These are phyloP conservation scores for Volvox africanus DNA, from an alignment of 139 green algal genomes.

Conservation along the genomic window DNA sequence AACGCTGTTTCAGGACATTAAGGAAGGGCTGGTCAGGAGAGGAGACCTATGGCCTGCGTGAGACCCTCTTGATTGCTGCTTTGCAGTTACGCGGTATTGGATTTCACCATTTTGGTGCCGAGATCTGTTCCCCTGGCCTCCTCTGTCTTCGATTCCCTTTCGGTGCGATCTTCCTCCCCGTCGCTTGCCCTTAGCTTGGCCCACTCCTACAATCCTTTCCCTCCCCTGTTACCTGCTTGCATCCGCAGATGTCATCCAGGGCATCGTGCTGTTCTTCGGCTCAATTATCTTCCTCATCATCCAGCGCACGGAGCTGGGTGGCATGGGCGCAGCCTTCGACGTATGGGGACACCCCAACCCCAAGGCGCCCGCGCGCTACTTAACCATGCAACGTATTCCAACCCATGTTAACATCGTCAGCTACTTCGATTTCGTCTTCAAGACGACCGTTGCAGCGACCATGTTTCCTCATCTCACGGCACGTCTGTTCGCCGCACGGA, in stretches of 20 bases:
- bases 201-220: no score
- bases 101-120: no score
- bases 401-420: constrained; percentile 34
- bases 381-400: constrained; percentile 57
- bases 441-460: constrained; percentile 59
- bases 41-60: no score
- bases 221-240: no score
- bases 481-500: constrained; percentile 54
- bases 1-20: no score
- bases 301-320: constrained; percentile 60
- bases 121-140: no score
- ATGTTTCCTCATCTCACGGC: constrained; percentile 66
- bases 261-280: constrained; percentile 54
- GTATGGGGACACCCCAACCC: constrained; percentile 27
- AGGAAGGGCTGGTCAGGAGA: no score
- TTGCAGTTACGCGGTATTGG: no score
- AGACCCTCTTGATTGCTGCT: no score
- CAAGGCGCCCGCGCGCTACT: not conserved
- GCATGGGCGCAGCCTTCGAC: constrained; percentile 42
- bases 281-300: constrained; percentile 67
- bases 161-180: no score
- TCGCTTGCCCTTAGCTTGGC: no score
- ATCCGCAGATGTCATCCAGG: constrained; percentile 49
- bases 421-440: constrained; percentile 66
- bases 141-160: no score